Conservation (phyloP, 768 basidiomycete species). For the Phylloporus rhodoxanthus region DNA sequence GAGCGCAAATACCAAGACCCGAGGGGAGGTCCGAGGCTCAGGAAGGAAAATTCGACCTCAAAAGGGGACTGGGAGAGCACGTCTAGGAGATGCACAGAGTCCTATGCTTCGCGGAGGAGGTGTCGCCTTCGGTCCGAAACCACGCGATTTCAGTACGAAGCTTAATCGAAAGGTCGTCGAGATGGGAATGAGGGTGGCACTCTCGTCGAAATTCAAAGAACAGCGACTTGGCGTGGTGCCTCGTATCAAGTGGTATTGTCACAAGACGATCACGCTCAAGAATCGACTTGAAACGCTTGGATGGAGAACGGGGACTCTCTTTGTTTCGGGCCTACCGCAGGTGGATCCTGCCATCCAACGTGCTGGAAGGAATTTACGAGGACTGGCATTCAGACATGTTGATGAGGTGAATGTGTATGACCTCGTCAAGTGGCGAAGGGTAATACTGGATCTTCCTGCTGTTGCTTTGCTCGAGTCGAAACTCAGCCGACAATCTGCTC, state of each 20-base stretch:
- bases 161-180: slow-evolving; percentile 89
- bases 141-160: slow-evolving; percentile 86
- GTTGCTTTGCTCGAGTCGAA: slow-evolving; percentile 71
- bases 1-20: slow-evolving; percentile 85
- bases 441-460: slow-evolving; percentile 77
- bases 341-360: slow-evolving; percentile 52
- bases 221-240: slow-evolving; percentile 70
- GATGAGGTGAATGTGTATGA: slow-evolving; percentile 76
- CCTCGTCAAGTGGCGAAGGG: slow-evolving; percentile 73
- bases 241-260: slow-evolving; percentile 62
- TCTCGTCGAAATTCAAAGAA: slow-evolving; percentile 78
- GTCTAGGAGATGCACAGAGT: slow-evolving; percentile 82
- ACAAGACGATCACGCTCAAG: slow-evolving; percentile 64
- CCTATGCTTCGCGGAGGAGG: slow-evolving; percentile 91
- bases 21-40: slow-evolving; percentile 84
- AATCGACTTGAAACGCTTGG: slow-evolving; percentile 59
- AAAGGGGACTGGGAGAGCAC: slow-evolving; percentile 87
- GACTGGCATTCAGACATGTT: slow-evolving; percentile 56
- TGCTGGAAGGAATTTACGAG: slow-evolving; percentile 66
- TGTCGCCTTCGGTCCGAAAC: slow-evolving; percentile 85
- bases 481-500: slow-evolving; percentile 39
- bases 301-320: slow-evolving; percentile 63
- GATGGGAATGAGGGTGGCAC: slow-evolving; percentile 88
- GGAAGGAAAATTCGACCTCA: slow-evolving; percentile 86
- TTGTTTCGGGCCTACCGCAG: slow-evolving; percentile 60